Percentiles rank a stretch among this genome's conserved stretches.
Conservation (phyloP, 1,284 basidiomycete genomes). For the Ceratobasidium sp. region DNA sequence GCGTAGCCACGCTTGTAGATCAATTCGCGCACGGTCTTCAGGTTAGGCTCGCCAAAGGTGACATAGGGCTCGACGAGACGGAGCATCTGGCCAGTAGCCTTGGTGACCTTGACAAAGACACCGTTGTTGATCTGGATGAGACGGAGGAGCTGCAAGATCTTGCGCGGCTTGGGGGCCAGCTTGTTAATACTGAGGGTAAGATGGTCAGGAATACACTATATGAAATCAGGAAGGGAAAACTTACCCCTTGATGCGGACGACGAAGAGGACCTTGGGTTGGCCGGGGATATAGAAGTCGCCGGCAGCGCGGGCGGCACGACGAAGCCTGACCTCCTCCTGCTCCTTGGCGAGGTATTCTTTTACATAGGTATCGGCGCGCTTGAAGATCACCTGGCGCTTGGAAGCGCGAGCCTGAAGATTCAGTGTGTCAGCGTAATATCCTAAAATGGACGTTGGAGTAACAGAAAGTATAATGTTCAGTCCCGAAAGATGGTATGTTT, state of each 20-base stretch:
- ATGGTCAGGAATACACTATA: constrained; percentile 3
- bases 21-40: constrained; percentile 96
- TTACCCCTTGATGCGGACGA: constrained; percentile 93
- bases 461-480: constrained; percentile 56
- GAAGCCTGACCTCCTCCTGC: constrained; percentile 96
- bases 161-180: constrained; percentile 98
- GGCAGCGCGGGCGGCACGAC: constrained; percentile 88
- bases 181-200: constrained; percentile 86
- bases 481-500: constrained; percentile 98
- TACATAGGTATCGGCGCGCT: constrained; percentile 98
- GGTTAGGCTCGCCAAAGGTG: constrained; percentile 95
- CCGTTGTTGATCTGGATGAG: constrained; percentile 99
- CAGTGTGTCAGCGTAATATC: constrained; percentile 42
- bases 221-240: constrained; percentile 48
- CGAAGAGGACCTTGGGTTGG: constrained; percentile 97
- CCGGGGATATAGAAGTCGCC: constrained; percentile 98
- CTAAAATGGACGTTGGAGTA: background rate
- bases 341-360: constrained; percentile 95
- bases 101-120: constrained; percentile 97
- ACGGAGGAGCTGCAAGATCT: constrained; percentile 98
- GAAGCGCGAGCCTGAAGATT: constrained; percentile 75
- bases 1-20: constrained; percentile 99
- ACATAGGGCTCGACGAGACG: constrained; percentile 97
- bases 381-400: constrained; percentile 98
- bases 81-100: constrained; percentile 97